Percentiles rank a stretch among this genome's conserved stretches.
Evolutionary conservation across 495 filamentous ascomycete species (phyloP).

Genomic region (Podospora appendiculata): DNA sequence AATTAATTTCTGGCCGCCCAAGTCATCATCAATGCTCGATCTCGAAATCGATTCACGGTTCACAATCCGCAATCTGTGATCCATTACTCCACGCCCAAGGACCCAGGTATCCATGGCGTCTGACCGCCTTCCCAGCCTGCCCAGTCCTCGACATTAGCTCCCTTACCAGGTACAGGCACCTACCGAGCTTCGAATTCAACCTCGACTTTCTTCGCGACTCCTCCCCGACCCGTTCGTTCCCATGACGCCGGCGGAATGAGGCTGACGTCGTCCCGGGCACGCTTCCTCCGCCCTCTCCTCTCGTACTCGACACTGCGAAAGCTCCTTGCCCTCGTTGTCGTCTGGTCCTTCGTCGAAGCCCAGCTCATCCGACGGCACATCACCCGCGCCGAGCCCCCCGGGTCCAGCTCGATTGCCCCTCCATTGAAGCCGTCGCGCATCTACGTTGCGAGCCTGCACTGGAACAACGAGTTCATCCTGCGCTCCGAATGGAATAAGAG

Average conservation of each 20-base stretch:
- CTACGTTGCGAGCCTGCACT: conserved; percentile 61
- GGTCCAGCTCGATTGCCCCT: not conserved
- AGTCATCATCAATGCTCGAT: no score
- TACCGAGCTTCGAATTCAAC: no score
- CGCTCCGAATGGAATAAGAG: conserved; percentile 54
- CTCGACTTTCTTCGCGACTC: not conserved
- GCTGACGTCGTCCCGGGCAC: conserved; percentile 7
- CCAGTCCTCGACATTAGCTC: no score
- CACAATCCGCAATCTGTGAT: no score
- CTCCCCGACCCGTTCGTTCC: not conserved
- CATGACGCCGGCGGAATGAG: conserved; percentile 14
- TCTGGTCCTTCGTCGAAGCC: conserved; percentile 23
- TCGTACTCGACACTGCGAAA: conserved; percentile 18
- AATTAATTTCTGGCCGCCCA: no score
- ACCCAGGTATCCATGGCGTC: not conserved
- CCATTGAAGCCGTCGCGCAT: conserved; percentile 30
- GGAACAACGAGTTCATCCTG: conserved; percentile 62
- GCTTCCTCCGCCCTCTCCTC: conserved; percentile 14
- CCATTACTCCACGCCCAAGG: no score
- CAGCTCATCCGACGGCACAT: conserved; percentile 22
- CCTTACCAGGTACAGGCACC: no score
- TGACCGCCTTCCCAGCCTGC: no score
- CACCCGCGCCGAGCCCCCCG: conserved; percentile 13
- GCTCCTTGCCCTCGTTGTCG: conserved; percentile 12
- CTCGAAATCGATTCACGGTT: no score